Percentiles rank a stretch among this genome's conserved stretches.
Conservation (phyloP, 192 early-diverging fungal species). For the Coemansia sp. region DNA sequence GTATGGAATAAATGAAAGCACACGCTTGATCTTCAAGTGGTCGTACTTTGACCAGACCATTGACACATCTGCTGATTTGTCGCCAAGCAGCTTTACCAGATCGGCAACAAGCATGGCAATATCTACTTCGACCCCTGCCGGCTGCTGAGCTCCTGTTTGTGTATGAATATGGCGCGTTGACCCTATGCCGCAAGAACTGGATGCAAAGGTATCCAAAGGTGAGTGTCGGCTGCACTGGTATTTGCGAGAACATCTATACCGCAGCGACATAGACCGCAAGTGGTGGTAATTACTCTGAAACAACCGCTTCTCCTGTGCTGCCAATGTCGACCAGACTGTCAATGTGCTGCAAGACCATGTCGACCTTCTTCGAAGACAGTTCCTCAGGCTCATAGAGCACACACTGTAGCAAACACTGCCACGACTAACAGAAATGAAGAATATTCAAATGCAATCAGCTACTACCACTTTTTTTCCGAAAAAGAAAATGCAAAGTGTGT, state of each 20-base stretch:
- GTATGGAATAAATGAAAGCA: conserved; percentile 39
- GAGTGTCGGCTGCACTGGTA: background rate
- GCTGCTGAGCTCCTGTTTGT: background rate
- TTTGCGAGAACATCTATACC: background rate
- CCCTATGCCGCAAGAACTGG: background rate
- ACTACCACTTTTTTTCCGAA: background rate
- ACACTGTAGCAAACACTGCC: background rate
- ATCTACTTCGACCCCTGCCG: conserved; percentile 14
- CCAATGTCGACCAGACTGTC: background rate
- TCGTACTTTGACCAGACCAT: conserved; percentile 47
- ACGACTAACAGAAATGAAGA: conserved; percentile 4
- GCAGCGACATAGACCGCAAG: background rate
- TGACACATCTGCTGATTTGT: conserved; percentile 4
- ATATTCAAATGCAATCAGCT: conserved; percentile 3
- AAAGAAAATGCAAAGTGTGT: background rate
- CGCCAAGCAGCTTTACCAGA: conserved; percentile 16
- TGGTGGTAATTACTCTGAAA: background rate
- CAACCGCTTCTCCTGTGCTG: background rate
- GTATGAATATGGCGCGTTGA: background rate
- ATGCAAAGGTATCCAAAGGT: background rate
- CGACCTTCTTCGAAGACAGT: conserved; percentile 9
- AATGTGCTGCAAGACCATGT: conserved; percentile 1
- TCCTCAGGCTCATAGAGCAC: conserved; percentile 11
- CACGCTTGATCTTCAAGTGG: conserved; percentile 34
- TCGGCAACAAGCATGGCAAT: conserved; percentile 19